Evolutionary conservation across 768 basidiomycete genomes (phyloP), one percentile per base, ranked within the genome.

Genomic region (Ramaria sp.): DNA sequence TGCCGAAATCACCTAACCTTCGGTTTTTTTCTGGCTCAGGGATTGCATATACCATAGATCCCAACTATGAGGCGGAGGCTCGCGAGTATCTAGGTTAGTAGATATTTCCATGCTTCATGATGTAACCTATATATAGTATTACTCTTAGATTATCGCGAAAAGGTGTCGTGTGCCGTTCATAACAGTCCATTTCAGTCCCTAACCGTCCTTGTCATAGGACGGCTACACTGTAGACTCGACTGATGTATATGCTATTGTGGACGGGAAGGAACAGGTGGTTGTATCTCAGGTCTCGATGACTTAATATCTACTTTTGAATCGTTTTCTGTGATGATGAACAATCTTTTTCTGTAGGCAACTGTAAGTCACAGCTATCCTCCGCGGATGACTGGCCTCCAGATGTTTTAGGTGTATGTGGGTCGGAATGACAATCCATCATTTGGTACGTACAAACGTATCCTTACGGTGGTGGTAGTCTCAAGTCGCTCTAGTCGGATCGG

Each of bases 381-480:
- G 39, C 27, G 45, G 16, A 15, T 37, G 25, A 13, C 43, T 57
- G 15, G 13, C 48, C 24, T 41, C 32, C 15, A 48, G 32, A 15
- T 16, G 34, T 2, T 20, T 7, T 37, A 89, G 81, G 87, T 90
- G 56, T 97, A 95, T 63, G 88, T 96, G 6, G 94, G 92, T 3
- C 77, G 81, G 41, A 79, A 81, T 12, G 83, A 89, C 58, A 96
- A 95, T 59, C 88, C 90, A 0, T 91, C 89, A 0, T 96, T 97
- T 65, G 74, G 92, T 94, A 59, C 50, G 80, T 63, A 9, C 3
- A 10, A 30, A 9, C 15, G 30, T 22, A 10, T 55, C 5, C 10
- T 43, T 43, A 0, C 30, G 7, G n/a, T 15, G 15, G 4, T 1
- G 30, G 20, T 5, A 39, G 13, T 43, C 41, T 36, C 20, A 49